Percentiles rank a stretch among this genome's conserved stretches.
These are phyloP conservation scores for Carallia brachiata DNA, from an alignment of 345 rosid genomes.

Conservation along the genomic window DNA sequence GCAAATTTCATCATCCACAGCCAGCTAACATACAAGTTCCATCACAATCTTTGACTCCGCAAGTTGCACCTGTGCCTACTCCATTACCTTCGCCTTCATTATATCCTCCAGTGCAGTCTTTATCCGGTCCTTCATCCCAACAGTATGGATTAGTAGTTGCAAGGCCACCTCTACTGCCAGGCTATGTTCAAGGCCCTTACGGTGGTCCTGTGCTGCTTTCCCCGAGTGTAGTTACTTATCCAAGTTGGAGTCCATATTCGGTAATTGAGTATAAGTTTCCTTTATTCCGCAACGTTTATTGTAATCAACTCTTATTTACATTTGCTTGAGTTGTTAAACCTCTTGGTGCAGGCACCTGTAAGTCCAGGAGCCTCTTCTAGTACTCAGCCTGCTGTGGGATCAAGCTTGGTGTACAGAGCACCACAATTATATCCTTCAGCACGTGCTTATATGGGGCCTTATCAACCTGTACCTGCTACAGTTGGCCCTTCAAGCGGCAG, in stretches of 20 bases:
- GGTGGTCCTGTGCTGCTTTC: conserved; percentile 79
- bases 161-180: conserved; percentile 68
- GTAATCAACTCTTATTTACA: neutral
- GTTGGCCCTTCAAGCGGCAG: conserved; percentile 49
- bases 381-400: conserved; percentile 50
- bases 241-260: conserved; percentile 71
- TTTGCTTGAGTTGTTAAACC: conserved; percentile 4
- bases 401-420: conserved; percentile 59
- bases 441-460: conserved; percentile 56
- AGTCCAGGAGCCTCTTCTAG: conserved; percentile 57
- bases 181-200: conserved; percentile 68
- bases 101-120: conserved; percentile 61
- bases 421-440: conserved; percentile 62
- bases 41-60: conserved; percentile 46
- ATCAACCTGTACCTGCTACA: conserved; percentile 46
- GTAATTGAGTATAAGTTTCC: conserved; percentile 35
- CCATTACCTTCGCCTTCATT: conserved; percentile 53
- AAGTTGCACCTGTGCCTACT: conserved; percentile 43
- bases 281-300: neutral
- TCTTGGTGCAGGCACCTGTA: conserved; percentile 47
- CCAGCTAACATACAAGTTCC: conserved; percentile 51
- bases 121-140: conserved; percentile 55
- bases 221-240: conserved; percentile 64
- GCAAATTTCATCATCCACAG: conserved; percentile 87
- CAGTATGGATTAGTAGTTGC: conserved; percentile 71